Base-by-base conservation (phyloP, 2,329 filamentous ascomycete species). In the Botryosphaeria dothidea region DNA sequence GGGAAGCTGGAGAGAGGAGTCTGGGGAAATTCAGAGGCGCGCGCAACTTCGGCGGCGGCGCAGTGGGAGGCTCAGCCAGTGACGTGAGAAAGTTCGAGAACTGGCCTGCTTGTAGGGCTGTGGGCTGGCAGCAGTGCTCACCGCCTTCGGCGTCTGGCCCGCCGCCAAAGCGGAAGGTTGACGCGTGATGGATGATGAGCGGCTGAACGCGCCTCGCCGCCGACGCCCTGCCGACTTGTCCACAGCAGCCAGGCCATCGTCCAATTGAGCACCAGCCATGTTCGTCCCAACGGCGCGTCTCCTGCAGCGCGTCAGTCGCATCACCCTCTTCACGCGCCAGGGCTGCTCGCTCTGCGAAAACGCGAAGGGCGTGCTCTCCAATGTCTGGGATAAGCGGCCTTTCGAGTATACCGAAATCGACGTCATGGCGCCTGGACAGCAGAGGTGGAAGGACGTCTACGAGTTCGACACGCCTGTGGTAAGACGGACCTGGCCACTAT, bases 401-500 rank as follows among this genome's bases (percentile, higher is more conserved):
- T 92, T 93, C 75, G 83, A 83, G 19, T 92, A 88, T 75, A 81
- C 82, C 7, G 90, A 93, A 75, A 82, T 92, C 67, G 84, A 93
- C 73, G 86, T 93, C 56, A 86, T 91, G 78, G 83, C 85, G 56
- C 82, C 85, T 0, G 85, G 87, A 27, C 83, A 84, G 17, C 84
- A 86, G 67, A 79, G 81, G 25, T 94, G 91, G 91, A 88, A 86
- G 71, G 83, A 88, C 56, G 72, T 92, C 1, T 94, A 94, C 73
- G 91, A 93, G 65, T 92, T 93, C 74, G 91, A 94, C 70, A 91
- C 92, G 7, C 91, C 91, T 0, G 91, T 93, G 72, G 91, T 93
- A 80, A 72, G 79, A 67, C 19, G 27, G 41, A 25, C n/a, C 34
- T 17, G 31, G 7, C 11, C 23, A 27, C 15, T 36, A 46, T n/a